These are phyloP conservation scores for Papiliotrema laurentii DNA, from an alignment of 1,284 basidiomycete genomes.

Conservation along the genomic window DNA sequence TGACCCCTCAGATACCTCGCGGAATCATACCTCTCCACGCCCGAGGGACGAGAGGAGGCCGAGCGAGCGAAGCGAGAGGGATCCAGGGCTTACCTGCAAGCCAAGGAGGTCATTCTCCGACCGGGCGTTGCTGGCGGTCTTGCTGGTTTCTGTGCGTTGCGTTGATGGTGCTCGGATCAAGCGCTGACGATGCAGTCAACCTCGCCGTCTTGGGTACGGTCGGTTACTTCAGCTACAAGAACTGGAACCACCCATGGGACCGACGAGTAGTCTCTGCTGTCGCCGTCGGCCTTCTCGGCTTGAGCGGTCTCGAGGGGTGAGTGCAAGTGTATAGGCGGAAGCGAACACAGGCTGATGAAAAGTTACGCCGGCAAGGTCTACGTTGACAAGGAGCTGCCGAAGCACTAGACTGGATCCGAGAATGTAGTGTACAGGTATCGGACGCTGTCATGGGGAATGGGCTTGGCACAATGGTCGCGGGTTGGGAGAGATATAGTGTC, in stretches of 20 bases:
- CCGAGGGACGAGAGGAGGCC: slow-evolving; percentile 58
- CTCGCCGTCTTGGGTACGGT: slow-evolving; percentile 62
- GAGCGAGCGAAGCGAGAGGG: slow-evolving; percentile 60
- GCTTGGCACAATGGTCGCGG: neutral
- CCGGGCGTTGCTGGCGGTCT: slow-evolving; percentile 67
- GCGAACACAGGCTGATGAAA: slow-evolving; percentile 5
- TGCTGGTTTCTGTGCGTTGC: slow-evolving; percentile 57
- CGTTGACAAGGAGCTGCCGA: slow-evolving; percentile 35
- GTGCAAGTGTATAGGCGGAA: slow-evolving; percentile 18
- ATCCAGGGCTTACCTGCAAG: slow-evolving; percentile 57
- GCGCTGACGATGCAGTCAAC: slow-evolving; percentile 55
- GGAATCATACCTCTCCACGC: slow-evolving; percentile 61
- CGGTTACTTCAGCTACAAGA: slow-evolving; percentile 63
- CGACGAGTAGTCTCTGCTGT: slow-evolving; percentile 61
- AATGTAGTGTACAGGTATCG: too few relatives aligned
- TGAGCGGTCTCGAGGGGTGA: slow-evolving; percentile 69
- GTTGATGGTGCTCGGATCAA: neutral
- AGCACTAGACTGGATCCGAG: too few relatives aligned
- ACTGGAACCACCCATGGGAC: slow-evolving; percentile 73
- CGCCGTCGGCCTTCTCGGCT: slow-evolving; percentile 59
- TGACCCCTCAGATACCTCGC: slow-evolving; percentile 52
- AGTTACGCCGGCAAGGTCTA: slow-evolving; percentile 39
- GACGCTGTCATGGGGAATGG: neutral
- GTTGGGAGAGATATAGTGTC: too few relatives aligned
- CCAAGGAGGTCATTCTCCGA: slow-evolving; percentile 60